Percentiles rank a stretch among this genome's conserved stretches.
phyloP scores from a whole-genome alignment of 495 filamentous ascomycete genomes.

The Cryomyces minteri region DNA sequence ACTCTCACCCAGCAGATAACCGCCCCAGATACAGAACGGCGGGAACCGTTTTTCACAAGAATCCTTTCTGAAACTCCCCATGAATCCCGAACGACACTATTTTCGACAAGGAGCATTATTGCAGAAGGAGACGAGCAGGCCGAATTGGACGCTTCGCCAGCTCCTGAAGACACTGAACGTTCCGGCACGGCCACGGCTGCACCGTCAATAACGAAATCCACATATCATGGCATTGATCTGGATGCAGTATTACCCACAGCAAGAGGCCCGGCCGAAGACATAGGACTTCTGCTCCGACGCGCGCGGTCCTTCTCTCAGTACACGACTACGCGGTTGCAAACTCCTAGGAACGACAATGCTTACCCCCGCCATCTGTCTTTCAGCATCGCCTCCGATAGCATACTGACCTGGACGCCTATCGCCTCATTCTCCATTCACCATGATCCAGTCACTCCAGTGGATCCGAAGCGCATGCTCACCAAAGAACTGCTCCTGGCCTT shows the following conservation, averaged over 20 bases:
- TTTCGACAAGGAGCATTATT: background rate
- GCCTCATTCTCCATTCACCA: background rate
- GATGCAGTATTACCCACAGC: constrained; percentile 11
- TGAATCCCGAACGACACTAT: constrained; percentile 3
- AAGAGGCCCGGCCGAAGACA: constrained; percentile 8
- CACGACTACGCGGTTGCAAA: constrained; percentile 14
- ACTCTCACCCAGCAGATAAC: background rate
- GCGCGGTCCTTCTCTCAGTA: constrained; percentile 29
- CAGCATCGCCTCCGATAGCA: constrained; percentile 68
- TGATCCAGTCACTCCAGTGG: constrained; percentile 14
- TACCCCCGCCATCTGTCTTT: constrained; percentile 80
- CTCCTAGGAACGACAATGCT: constrained; percentile 30
- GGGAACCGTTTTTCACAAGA: constrained; percentile 5
- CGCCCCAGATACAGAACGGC: background rate
- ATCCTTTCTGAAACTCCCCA: constrained; percentile 7
- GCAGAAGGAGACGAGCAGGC: constrained; percentile 1
- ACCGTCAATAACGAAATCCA: constrained; percentile 16
- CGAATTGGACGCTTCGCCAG: background rate
- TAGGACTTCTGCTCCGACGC: constrained; percentile 13
- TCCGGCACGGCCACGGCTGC: constrained; percentile 9
- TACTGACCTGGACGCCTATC: constrained; percentile 53
- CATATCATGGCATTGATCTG: constrained; percentile 16
- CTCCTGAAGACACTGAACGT: background rate
- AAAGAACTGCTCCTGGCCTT: constrained; percentile 32
- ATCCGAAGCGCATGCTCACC: constrained; percentile 5